Base-by-base conservation (phyloP, 768 basidiomycete species). In the Clitopilus hobsonii region DNA sequence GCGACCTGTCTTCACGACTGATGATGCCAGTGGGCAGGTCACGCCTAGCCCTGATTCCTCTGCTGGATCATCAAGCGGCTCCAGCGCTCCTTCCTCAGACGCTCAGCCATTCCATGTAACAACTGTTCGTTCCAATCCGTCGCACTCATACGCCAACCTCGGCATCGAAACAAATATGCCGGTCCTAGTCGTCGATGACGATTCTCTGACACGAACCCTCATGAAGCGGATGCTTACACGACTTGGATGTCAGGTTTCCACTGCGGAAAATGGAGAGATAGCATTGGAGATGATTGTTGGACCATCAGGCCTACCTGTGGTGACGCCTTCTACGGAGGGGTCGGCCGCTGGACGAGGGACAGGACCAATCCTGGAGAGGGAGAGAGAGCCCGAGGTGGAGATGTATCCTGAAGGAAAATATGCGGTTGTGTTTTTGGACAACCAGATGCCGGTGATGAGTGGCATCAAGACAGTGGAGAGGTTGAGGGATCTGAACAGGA, bases 101-200 rank as follows among this genome's bases (percentile, higher is more conserved):
- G 75, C 5, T 66, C 73, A 18, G 22, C n/a, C 22, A 4, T 18
- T 18, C 41, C 18, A 45, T 18, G n/a, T 45, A 10, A 16, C 22
- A 45, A 18, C 41, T n/a, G n/a, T n/a, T 60, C 65, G 69, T 13
- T 65, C 67, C 3, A 61, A 45, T 20, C 6, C 41, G 4, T 18
- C 2, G 5, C n/a, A 45, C 41, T 45, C 41, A 10, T 20, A 45
- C 4, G n/a, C 41, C 10, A 45, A 20, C 11, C 41, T 73, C 18
- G 66, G 69, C 32, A 75, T 84, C 38, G 82, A 84, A 52, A 68
- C 75, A 5, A 79, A 77, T 6, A 65, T 91, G 60, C 76, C 76
- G 13, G 89, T 89, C 47, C 75, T 92, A 18, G 89, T 93, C 2
- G 91, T 93, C 0, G 91, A 93, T 61, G 90, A 94, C 63, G 93